phyloP scores from a whole-genome alignment of 768 basidiomycete species.

The Termitomyces sp. region DNA sequence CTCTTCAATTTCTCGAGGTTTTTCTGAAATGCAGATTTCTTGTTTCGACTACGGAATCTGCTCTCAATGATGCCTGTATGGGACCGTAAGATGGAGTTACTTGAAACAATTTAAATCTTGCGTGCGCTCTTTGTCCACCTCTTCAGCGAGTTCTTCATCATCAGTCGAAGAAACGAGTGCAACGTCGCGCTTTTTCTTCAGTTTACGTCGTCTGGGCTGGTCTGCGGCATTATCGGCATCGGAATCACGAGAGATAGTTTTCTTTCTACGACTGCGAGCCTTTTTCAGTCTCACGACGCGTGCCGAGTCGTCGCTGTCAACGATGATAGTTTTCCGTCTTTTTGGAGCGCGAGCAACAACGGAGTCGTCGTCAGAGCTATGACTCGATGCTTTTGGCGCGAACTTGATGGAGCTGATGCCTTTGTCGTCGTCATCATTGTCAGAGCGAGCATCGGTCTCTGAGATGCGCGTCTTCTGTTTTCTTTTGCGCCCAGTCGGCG shows the following conservation, averaged over 20 bases:
- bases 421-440: slow-evolving; percentile 16
- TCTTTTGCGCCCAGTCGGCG: slow-evolving; percentile 6
- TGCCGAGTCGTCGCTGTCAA: slow-evolving; percentile 14
- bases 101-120: background rate
- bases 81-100: background rate
- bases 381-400: slow-evolving; percentile 25
- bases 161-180: slow-evolving; percentile 35
- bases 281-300: background rate
- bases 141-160: slow-evolving; percentile 33
- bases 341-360: background rate
- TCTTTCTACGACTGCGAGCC: slow-evolving; percentile 3
- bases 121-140: slow-evolving; percentile 55
- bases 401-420: slow-evolving; percentile 49
- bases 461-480: slow-evolving; percentile 8
- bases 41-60: slow-evolving; percentile 59
- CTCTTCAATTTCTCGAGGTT: slow-evolving; percentile 65
- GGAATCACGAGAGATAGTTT: slow-evolving; percentile 21
- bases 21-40: slow-evolving; percentile 54
- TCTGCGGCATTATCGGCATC: slow-evolving; percentile 25
- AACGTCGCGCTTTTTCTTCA: slow-evolving; percentile 33
- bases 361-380: background rate
- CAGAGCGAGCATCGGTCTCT: slow-evolving; percentile 4
- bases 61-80: slow-evolving; percentile 54
- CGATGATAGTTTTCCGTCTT: slow-evolving; percentile 8
- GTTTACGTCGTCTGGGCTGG: slow-evolving; percentile 24